phyloP scores from a whole-genome alignment of 2,329 filamentous ascomycete genomes.

The Fusarium sp. region DNA sequence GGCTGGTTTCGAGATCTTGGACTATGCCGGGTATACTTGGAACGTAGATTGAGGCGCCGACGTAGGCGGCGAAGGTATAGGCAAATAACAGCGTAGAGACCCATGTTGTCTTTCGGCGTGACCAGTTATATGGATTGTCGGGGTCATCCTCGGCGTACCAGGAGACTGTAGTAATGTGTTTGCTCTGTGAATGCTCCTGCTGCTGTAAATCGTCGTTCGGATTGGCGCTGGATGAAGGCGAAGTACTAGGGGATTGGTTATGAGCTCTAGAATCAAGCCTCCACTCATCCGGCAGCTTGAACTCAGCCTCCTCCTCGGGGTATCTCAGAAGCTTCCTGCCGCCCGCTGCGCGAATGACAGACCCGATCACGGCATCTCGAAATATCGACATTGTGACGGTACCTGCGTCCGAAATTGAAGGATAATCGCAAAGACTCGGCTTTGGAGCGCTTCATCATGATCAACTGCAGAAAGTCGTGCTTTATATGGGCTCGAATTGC shows the following conservation, averaged over 20 bases:
- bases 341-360: neutral
- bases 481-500: too few relatives aligned
- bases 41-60: neutral
- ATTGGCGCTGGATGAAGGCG: neutral
- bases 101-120: neutral
- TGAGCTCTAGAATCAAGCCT: too few relatives aligned
- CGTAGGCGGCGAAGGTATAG: neutral
- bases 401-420: neutral
- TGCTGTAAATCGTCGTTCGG: neutral
- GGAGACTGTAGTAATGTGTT: neutral
- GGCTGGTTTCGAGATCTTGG: neutral
- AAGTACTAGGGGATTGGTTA: too few relatives aligned
- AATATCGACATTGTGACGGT: neutral
- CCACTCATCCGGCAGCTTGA: neutral
- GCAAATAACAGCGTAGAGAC: neutral
- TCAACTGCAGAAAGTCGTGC: too few relatives aligned
- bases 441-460: too few relatives aligned
- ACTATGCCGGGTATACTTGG: neutral
- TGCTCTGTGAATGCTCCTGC: neutral
- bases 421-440: neutral
- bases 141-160: neutral
- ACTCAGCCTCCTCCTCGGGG: neutral
- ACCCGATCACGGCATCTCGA: neutral
- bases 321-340: neutral
- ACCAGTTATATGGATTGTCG: slow-evolving; percentile 1